Conservation (phyloP, 768 basidiomycete genomes). For the Mycena capillaripes region DNA sequence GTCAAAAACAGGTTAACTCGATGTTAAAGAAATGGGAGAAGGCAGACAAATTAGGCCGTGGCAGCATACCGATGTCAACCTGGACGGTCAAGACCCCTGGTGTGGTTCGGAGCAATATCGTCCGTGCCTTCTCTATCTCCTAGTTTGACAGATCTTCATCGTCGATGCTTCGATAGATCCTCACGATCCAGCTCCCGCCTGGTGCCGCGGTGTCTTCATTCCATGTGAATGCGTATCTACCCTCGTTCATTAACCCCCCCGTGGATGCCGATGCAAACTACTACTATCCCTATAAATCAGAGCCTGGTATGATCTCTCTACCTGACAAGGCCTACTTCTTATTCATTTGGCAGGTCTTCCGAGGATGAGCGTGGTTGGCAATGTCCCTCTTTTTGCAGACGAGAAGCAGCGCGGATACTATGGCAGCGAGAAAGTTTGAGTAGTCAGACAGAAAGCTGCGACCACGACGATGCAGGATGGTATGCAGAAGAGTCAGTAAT, state of each 20-base stretch:
- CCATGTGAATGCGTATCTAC: constrained; percentile 57
- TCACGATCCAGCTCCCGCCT: constrained; percentile 56
- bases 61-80: constrained; percentile 47
- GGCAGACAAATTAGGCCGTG: constrained; percentile 47
- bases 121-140: constrained; percentile 37
- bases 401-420: constrained; percentile 51
- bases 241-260: constrained; percentile 59
- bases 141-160: background rate
- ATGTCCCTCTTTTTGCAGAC: constrained; percentile 59
- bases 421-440: constrained; percentile 30
- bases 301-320: constrained; percentile 14
- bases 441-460: no score
- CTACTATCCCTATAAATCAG: constrained; percentile 45
- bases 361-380: constrained; percentile 48
- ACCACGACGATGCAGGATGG: no score
- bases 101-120: constrained; percentile 52
- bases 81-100: constrained; percentile 60
- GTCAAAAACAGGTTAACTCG: constrained; percentile 53
- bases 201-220: constrained; percentile 49
- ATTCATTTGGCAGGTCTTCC: constrained; percentile 41
- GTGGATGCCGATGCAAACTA: constrained; percentile 48
- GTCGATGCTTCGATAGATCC: constrained; percentile 45
- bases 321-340: background rate
- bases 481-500: background rate
- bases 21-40: constrained; percentile 57